Conservation (phyloP, 805 yeast species). For the Cyberlindnera xylosilytica region DNA sequence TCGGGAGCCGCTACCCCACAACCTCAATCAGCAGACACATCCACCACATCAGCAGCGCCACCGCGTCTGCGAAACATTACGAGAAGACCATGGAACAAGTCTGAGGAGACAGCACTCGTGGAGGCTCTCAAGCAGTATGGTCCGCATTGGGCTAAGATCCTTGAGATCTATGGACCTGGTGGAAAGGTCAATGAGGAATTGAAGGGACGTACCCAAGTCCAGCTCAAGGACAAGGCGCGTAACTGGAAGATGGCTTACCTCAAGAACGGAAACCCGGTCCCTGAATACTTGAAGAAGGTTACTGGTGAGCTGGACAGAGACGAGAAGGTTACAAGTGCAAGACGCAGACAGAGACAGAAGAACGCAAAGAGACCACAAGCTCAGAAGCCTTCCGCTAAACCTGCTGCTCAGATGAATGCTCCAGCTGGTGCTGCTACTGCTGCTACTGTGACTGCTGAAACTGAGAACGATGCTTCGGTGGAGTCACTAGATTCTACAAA, state of each 20-base stretch:
- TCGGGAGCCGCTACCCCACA: constrained; percentile 15
- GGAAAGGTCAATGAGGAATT: constrained; percentile 80
- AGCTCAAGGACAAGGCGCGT: constrained; percentile 93
- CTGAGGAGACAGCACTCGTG: constrained; percentile 81
- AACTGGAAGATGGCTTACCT: constrained; percentile 89
- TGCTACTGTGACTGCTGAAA: too few relatives aligned
- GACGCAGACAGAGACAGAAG: constrained; percentile 20
- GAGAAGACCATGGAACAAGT: constrained; percentile 80
- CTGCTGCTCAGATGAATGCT: not conserved
- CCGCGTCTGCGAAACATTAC: constrained; percentile 29
- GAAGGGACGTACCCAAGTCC: constrained; percentile 87
- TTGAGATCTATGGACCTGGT: constrained; percentile 92
- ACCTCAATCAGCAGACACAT: constrained; percentile 9
- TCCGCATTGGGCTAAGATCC: constrained; percentile 89
- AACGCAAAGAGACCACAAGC: constrained; percentile 8
- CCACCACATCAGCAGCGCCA: constrained; percentile 12
- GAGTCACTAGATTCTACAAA: too few relatives aligned
- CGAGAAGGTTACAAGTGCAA: constrained; percentile 37
- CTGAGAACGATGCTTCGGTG: too few relatives aligned
- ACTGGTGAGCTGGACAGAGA: constrained; percentile 79
- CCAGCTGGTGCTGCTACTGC: too few relatives aligned
- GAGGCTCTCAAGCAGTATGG: constrained; percentile 80
- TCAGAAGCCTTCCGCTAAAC: constrained; percentile 1
- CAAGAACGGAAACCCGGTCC: constrained; percentile 72
- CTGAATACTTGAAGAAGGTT: constrained; percentile 74